A percentile compares a stretch with the other conserved stretches of the same genome.
Evolutionary conservation across 768 basidiomycete genomes (phyloP).

Genomic region (Tulasnella sp.): DNA sequence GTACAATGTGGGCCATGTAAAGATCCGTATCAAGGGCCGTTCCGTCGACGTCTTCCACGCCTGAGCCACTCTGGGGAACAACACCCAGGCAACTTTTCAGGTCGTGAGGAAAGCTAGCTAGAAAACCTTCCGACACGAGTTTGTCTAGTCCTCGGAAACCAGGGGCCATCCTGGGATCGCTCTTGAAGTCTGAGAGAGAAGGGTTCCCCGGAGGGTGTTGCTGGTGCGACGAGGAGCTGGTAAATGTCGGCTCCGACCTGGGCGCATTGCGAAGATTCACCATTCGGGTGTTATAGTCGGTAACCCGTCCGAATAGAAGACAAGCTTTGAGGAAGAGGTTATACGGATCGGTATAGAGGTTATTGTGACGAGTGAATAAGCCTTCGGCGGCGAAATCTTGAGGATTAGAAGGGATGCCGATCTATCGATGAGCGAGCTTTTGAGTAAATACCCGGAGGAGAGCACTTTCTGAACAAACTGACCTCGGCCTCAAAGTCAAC

Average conservation of each 20-base stretch:
- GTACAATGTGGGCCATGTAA: constrained; percentile 77
- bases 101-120: constrained; percentile 49
- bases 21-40: constrained; percentile 65
- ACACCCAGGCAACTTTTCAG: constrained; percentile 16
- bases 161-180: constrained; percentile 20
- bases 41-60: constrained; percentile 52
- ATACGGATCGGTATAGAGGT: constrained; percentile 73
- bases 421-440: constrained; percentile 27
- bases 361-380: constrained; percentile 57
- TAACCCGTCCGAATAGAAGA: constrained; percentile 77
- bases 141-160: constrained; percentile 63
- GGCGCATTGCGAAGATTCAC: constrained; percentile 7
- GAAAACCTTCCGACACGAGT: constrained; percentile 54
- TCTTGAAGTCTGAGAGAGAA: constrained; percentile 20
- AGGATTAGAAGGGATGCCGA: constrained; percentile 55
- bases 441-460: neutral
- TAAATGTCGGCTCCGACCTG: neutral
- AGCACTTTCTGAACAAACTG: constrained; percentile 17
- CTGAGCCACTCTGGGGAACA: constrained; percentile 19
- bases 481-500: constrained; percentile 71
- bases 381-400: constrained; percentile 55
- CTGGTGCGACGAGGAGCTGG: neutral
- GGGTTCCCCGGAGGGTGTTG: neutral
- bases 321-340: constrained; percentile 69
- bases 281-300: constrained; percentile 71